Percentiles rank a stretch among this genome's conserved stretches.
phyloP scores from a whole-genome alignment of 2,329 filamentous ascomycete genomes.

The Aspergillus puulaauensis region DNA sequence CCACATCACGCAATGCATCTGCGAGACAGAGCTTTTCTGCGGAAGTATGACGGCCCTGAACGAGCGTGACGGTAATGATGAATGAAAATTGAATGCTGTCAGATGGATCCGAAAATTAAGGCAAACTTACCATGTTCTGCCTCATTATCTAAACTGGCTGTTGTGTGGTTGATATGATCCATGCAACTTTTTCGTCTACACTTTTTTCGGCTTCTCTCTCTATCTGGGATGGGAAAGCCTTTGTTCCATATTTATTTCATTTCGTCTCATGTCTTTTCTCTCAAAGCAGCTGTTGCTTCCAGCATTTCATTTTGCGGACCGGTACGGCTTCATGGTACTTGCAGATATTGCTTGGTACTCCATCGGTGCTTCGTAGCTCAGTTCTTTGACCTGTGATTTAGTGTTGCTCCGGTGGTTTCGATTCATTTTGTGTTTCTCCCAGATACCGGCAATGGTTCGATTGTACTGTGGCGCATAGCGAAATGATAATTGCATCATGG shows the following conservation, averaged over 20 bases:
- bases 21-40: conserved; percentile 28
- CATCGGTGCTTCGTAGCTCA: not conserved
- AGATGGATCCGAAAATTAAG: not conserved
- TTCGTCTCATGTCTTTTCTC: not conserved
- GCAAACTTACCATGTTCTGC: too few species aligned
- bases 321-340: not conserved
- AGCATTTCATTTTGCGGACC: not conserved
- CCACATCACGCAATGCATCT: conserved; percentile 30
- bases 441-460: not conserved
- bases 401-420: not conserved
- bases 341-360: not conserved
- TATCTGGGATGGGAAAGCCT: not conserved
- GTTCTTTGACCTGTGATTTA: conserved; percentile 1
- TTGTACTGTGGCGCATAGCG: not conserved
- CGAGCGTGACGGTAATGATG: conserved; percentile 1
- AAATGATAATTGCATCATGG: not conserved
- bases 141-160: too few species aligned
- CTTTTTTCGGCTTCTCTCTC: not conserved
- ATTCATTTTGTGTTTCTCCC: not conserved
- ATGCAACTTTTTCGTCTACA: not conserved
- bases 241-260: conserved; percentile 1
- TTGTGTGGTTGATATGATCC: too few species aligned
- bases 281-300: not conserved
- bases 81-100: conserved; percentile 3
- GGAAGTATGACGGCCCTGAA: not conserved